Conservation (phyloP, 2,329 filamentous ascomycete genomes). For the Exophiala dermatitidis region DNA sequence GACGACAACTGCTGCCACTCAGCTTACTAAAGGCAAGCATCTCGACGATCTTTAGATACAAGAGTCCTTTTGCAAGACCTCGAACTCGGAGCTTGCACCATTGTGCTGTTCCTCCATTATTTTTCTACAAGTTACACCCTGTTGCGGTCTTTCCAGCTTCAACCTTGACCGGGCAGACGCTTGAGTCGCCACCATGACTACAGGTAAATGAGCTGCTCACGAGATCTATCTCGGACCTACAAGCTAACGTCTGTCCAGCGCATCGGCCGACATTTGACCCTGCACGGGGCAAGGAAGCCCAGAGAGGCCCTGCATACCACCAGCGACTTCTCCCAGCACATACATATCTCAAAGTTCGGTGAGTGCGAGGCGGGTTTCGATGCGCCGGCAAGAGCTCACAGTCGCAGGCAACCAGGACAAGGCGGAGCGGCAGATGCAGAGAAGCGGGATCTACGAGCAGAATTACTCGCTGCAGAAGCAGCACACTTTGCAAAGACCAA, state of each 20-base stretch:
- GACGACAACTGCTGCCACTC: not conserved
- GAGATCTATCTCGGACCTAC: not conserved
- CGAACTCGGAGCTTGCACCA: not conserved
- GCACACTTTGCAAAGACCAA: constrained; percentile 77
- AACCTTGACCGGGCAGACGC: not conserved
- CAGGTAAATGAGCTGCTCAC: not conserved
- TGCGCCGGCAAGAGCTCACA: constrained; percentile 5
- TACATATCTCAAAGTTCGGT: constrained; percentile 83
- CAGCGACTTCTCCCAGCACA: constrained; percentile 91
- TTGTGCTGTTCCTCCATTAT: not conserved
- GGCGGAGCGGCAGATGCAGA: constrained; percentile 68
- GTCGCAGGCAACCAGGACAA: constrained; percentile 67
- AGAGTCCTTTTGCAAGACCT: not conserved
- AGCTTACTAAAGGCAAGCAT: too few relatives aligned
- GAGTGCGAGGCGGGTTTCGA: constrained; percentile 29
- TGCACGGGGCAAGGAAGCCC: constrained; percentile 87
- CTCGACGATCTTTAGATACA: too few relatives aligned
- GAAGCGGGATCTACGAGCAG: constrained; percentile 74
- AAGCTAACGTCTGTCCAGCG: constrained; percentile 33
- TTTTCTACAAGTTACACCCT: too few relatives aligned
- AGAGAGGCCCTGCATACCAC: constrained; percentile 88
- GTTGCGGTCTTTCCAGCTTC: too few relatives aligned
- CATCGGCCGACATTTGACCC: constrained; percentile 94
- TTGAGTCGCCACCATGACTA: not conserved
- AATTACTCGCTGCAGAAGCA: constrained; percentile 82